A percentile compares a stretch with the other conserved stretches of the same genome.
Conservation (phyloP, 148 eudicot species). For the Chenopodium quinoa region DNA sequence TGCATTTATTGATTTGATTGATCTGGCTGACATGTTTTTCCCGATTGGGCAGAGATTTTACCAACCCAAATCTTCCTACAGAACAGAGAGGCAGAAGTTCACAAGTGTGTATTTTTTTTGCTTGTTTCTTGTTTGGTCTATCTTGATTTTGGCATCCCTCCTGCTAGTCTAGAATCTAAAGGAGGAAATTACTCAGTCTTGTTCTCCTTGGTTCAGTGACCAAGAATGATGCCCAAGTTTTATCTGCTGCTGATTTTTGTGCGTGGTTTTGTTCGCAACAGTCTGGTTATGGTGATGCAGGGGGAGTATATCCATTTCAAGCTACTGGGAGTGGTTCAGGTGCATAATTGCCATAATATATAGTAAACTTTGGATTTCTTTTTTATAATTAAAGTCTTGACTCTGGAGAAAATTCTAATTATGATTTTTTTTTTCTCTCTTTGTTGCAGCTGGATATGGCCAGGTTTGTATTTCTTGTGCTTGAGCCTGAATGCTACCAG, state of each 20-base stretch:
- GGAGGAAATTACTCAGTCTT: neutral
- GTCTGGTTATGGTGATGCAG: slow-evolving; percentile 81
- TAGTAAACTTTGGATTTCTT: neutral
- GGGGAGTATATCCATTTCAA: slow-evolving; percentile 58
- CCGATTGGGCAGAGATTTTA: slow-evolving; percentile 34
- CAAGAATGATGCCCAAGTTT: neutral
- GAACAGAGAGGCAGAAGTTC: slow-evolving; percentile 43
- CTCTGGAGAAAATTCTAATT: slow-evolving; percentile 19
- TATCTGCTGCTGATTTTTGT: neutral
- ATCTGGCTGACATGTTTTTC: slow-evolving; percentile 1
- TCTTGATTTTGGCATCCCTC: neutral
- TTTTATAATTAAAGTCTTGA: neutral
- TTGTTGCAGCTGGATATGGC: slow-evolving; percentile 63
- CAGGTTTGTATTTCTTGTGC: slow-evolving; percentile 53
- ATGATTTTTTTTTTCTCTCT: slow-evolving; percentile 15
- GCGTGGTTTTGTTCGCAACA: slow-evolving; percentile 29
- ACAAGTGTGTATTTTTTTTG: slow-evolving; percentile 27
- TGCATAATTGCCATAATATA: slow-evolving; percentile 12
- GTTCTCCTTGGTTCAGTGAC: neutral
- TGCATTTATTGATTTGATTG: slow-evolving; percentile 7
- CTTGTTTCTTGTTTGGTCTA: neutral
- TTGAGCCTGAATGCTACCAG: neutral
- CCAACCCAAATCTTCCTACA: slow-evolving; percentile 43
- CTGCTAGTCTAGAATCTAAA: neutral
- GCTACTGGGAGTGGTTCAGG: slow-evolving; percentile 53